Evolutionary conservation across 2,329 filamentous ascomycete genomes (phyloP), one percentile per base, ranked within the genome.

Genomic region (Trichoderma citrinoviride): DNA sequence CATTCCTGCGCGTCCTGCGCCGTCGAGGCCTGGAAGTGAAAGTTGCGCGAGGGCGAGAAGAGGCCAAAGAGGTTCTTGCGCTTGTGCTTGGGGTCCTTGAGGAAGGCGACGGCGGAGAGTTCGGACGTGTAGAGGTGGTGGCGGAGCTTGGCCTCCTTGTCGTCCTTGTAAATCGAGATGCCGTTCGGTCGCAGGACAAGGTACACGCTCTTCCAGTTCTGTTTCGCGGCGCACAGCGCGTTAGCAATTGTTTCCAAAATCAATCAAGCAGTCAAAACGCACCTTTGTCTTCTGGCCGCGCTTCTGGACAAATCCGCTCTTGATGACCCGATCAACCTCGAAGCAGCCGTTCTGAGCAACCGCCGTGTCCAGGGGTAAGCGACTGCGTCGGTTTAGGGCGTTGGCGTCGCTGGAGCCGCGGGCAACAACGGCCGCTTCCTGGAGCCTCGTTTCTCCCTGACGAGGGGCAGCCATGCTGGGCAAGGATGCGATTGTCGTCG

Each of bases 281-380:
- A 93, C 92, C 88, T 96, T 97, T 66, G 94, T 98, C 81, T 94
- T 97, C 72, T 93, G 90, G 19, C 93, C 96, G 70, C 94, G 87
- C 78, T 96, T 96, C 73, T 90, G 85, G 44, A 97, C 88, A 70
- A 90, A 90, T 66, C 94, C 93, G 65, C 90, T 88, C 80, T 96
- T 98, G 76, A 98, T 85, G 63, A 98, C 91, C 57, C 93, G 89
- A 77, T 99, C 95, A 73, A 96, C 96, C 73, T 95, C 93, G 76
- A 97, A 99, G 77, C 92, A 95, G 68, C 95, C 95, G 77, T 96
- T 93, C 77, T 96, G 90, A 55, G 65, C 46, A 43, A 62, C 47
- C 43, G 50, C 12, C 17, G 61, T 61, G 44, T 65, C 55, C 33
- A 66, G 47, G 40, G 62, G 43, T 41, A 55, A 37, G 46, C 61